phyloP scores from a whole-genome alignment of 305 asterid genomes.

The Fraxinus angustifolia region DNA sequence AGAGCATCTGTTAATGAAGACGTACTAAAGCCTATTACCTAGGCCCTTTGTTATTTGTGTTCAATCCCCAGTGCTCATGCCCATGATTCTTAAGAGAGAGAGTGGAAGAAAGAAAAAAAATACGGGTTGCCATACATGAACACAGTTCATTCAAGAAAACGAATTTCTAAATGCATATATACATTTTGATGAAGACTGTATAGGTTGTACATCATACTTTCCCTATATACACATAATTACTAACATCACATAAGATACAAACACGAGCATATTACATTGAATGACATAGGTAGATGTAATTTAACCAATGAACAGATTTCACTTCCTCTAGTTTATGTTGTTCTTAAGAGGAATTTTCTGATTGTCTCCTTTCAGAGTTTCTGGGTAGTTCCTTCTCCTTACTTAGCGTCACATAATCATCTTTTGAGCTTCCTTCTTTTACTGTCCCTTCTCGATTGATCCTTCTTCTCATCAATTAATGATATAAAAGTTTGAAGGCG shows the following conservation, averaged over 20 bases:
- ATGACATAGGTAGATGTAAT: not conserved
- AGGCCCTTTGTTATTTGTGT: not conserved
- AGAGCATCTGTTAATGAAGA: not conserved
- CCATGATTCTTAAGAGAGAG: not conserved
- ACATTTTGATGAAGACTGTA: not conserved
- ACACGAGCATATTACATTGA: not conserved
- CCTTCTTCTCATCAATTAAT: constrained; percentile 37
- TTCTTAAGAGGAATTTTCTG: constrained; percentile 6
- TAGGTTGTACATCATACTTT: not conserved
- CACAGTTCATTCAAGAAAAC: not conserved
- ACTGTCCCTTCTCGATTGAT: constrained; percentile 23
- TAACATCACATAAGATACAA: not conserved
- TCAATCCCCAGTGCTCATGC: not conserved
- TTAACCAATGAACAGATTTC: not conserved
- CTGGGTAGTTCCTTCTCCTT: constrained; percentile 19
- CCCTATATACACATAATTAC: not conserved
- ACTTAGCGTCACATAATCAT: constrained; percentile 16
- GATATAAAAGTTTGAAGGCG: constrained; percentile 32
- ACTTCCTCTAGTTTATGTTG: not conserved
- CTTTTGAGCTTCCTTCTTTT: constrained; percentile 33
- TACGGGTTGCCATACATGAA: not conserved
- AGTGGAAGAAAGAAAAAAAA: not conserved
- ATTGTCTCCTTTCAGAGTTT: constrained; percentile 12
- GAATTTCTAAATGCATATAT: not conserved
- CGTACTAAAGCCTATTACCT: not conserved